Base-by-base conservation (phyloP, 352 stramenopile genomes). In the Pythium apleroticum region DNA sequence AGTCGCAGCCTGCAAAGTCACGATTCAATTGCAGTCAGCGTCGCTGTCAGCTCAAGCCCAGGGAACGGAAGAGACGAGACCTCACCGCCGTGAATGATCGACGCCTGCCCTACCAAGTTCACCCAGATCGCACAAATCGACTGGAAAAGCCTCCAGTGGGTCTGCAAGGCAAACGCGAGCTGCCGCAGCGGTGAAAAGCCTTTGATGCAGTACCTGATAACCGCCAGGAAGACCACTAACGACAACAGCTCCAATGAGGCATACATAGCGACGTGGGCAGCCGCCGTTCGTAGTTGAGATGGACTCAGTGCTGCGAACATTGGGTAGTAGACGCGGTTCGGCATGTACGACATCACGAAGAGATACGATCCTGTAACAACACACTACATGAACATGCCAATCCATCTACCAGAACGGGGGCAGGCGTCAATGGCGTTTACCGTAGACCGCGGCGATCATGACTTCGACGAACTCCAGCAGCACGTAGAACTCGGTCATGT, bases 401-500 rank as follows among this genome's bases (percentile, higher is more conserved):
- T n/a, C n/a, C n/a, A n/a, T n/a, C n/a, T n/a, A n/a, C n/a, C n/a
- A n/a, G n/a, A n/a, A n/a, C n/a, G n/a, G n/a, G n/a, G n/a, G n/a
- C n/a, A n/a, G n/a, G n/a, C n/a, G n/a, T n/a, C n/a, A n/a, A n/a
- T n/a, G n/a, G n/a, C n/a, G n/a, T n/a, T n/a, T 33, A 82, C 71
- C 58, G 45, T 81, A 77, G 17, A 76, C 27, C 10, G 73, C 10
- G 4, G 68, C 68, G 2, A 75, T 61, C 12, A 76, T 30, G 10
- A 81, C 63, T 66, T 81, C 71, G 25, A 72, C 64, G 27, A 70
- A 77, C 35, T 78, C 60, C 24, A 70, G 61, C 3, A 78, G 53
- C 19, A 75, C 35, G 7, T 77, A 20, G 41, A 77, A 78, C 43
- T 81, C 71, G 4, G 52, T 73, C 24, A 76, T 46, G 55, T 70